A percentile compares a stretch with the other conserved stretches of the same genome.
Conservation (phyloP, 73 alveolate genomes). For the Paramecium bursaria region DNA sequence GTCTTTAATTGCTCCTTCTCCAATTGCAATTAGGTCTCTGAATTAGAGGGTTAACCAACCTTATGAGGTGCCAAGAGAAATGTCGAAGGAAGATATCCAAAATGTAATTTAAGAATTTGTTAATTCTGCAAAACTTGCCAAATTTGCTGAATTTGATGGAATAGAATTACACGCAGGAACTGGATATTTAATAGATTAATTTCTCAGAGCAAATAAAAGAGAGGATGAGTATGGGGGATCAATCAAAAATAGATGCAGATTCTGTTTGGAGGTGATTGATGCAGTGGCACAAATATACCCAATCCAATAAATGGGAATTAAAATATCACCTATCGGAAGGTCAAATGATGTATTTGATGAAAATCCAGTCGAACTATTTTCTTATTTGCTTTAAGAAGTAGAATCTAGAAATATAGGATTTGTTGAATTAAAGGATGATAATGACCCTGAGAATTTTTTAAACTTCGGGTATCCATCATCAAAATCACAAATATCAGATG, state of each 20-base stretch:
- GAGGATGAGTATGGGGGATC: slow-evolving; percentile 92
- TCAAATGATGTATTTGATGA: slow-evolving; percentile 70
- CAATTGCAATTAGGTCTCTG: slow-evolving; percentile 46
- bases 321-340: slow-evolving; percentile 69
- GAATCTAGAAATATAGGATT: slow-evolving; percentile 42
- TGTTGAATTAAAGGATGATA: slow-evolving; percentile 63
- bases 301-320: slow-evolving; percentile 71
- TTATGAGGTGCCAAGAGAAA: slow-evolving; percentile 60
- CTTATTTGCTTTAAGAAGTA: slow-evolving; percentile 32
- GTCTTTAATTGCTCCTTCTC: slow-evolving; percentile 60
- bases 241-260: slow-evolving; percentile 83
- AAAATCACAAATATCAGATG: slow-evolving; percentile 58
- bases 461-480: slow-evolving; percentile 3
- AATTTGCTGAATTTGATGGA: slow-evolving; percentile 94
- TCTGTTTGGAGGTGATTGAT: slow-evolving; percentile 78
- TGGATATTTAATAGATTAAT: slow-evolving; percentile 79
- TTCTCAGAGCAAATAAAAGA: slow-evolving; percentile 82
- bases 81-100: slow-evolving; percentile 76
- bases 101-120: slow-evolving; percentile 74
- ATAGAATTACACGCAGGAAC: slow-evolving; percentile 85
- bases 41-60: background rate
- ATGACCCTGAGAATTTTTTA: slow-evolving; percentile 24
- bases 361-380: slow-evolving; percentile 67
- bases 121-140: slow-evolving; percentile 78
- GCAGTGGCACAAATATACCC: slow-evolving; percentile 69